These are phyloP conservation scores for Fraxinus ornus DNA, from an alignment of 305 asterid species.

Conservation along the genomic window DNA sequence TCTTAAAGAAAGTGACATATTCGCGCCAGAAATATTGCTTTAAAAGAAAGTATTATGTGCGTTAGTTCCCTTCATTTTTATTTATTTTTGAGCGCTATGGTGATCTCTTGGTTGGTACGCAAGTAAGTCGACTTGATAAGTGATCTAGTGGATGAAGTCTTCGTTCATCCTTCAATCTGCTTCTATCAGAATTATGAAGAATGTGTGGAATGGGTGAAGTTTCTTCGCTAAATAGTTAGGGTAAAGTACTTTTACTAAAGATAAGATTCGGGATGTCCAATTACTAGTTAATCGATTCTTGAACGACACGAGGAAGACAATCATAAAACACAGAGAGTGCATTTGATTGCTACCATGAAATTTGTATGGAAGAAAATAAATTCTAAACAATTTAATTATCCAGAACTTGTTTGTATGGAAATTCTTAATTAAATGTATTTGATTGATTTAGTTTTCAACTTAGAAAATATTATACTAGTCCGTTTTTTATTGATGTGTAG, in stretches of 20 bases:
- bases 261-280: not conserved
- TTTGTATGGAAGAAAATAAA: too few species aligned
- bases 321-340: too few species aligned
- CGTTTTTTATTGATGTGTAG: too few species aligned
- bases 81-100: not conserved
- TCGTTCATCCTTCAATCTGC: not conserved
- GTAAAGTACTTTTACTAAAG: not conserved
- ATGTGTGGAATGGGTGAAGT: not conserved
- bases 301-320: not conserved
- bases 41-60: not conserved
- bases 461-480: too few species aligned
- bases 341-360: too few species aligned
- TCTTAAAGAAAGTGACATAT: not conserved
- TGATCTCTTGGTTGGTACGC: not conserved
- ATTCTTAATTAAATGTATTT: too few species aligned
- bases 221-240: not conserved
- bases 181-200: not conserved
- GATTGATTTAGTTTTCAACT: too few species aligned
- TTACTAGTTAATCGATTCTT: not conserved
- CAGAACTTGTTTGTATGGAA: too few species aligned
- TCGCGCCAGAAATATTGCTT: not conserved
- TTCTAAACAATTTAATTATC: too few species aligned
- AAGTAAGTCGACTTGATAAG: not conserved
- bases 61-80: not conserved
- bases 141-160: not conserved